Percentiles rank a stretch among this genome's conserved stretches.
Conservation (phyloP, 768 basidiomycete species). For the Termitomyces sp. region DNA sequence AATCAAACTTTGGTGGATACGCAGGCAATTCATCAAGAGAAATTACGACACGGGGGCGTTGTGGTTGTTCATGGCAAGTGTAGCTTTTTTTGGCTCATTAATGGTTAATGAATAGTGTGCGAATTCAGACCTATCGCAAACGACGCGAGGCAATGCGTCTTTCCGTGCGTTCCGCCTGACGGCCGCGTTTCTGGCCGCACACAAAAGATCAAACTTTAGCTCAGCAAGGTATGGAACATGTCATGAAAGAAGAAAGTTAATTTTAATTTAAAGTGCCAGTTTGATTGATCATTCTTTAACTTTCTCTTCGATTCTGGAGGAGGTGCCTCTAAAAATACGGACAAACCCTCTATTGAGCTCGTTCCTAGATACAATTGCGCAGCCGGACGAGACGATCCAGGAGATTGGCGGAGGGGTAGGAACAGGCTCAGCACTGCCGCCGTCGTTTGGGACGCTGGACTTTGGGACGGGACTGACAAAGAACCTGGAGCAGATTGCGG, state of each 20-base stretch:
- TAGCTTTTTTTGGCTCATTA: background rate
- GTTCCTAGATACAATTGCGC: constrained; percentile 63
- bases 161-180: constrained; percentile 89
- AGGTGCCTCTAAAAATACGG: constrained; percentile 80
- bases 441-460: constrained; percentile 65
- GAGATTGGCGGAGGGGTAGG: constrained; percentile 33
- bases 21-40: constrained; percentile 81
- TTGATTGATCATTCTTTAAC: constrained; percentile 76
- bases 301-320: constrained; percentile 80
- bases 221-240: constrained; percentile 60
- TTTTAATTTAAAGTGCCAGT: constrained; percentile 32
- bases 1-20: constrained; percentile 77
- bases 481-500: constrained; percentile 80
- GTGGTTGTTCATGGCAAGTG: constrained; percentile 76
- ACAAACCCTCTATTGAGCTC: constrained; percentile 76
- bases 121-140: constrained; percentile 63
- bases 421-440: constrained; percentile 38
- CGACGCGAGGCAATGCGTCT: constrained; percentile 76
- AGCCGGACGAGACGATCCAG: constrained; percentile 35
- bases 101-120: background rate
- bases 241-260: constrained; percentile 2
- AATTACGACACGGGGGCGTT: constrained; percentile 79
- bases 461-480: constrained; percentile 67
- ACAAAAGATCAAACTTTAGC: constrained; percentile 81
- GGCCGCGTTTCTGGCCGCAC: constrained; percentile 71